Conservation (phyloP, 2,329 filamentous ascomycete species). For the Chrysoporthe cubensis region DNA sequence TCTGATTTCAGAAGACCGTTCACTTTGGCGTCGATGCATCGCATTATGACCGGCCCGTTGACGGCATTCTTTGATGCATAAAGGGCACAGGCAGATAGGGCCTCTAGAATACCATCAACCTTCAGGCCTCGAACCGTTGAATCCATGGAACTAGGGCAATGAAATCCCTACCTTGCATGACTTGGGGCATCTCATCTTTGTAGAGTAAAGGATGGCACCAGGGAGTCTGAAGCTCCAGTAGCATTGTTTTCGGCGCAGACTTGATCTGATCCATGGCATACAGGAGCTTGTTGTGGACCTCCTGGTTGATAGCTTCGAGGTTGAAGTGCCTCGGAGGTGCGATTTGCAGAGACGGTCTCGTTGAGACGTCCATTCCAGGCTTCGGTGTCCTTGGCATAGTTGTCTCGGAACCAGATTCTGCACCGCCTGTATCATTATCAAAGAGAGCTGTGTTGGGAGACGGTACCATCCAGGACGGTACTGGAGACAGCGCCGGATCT, state of each 20-base stretch:
- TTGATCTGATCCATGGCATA: slow-evolving; percentile 53
- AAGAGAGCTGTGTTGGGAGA: not conserved
- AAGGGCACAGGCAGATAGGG: slow-evolving; percentile 56
- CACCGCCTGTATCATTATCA: not conserved
- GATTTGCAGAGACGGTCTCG: not conserved
- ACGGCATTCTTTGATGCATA: slow-evolving; percentile 52
- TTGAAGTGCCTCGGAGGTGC: slow-evolving; percentile 2
- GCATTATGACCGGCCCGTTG: slow-evolving; percentile 54
- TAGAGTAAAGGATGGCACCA: slow-evolving; percentile 60
- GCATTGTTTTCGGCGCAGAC: slow-evolving; percentile 52
- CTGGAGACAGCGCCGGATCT: not conserved
- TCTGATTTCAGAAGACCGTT: slow-evolving; percentile 46
- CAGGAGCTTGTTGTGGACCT: slow-evolving; percentile 18
- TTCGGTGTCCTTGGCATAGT: not conserved
- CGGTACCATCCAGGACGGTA: not conserved
- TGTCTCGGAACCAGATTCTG: no score
- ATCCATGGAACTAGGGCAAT: not conserved
- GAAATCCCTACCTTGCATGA: slow-evolving; percentile 49
- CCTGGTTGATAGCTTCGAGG: slow-evolving; percentile 13
- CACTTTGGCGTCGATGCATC: slow-evolving; percentile 50
- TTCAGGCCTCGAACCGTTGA: no score
- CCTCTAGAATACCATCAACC: slow-evolving; percentile 44
- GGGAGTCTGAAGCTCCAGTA: slow-evolving; percentile 52
- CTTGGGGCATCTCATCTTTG: slow-evolving; percentile 52
- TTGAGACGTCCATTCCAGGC: not conserved